Conservation (phyloP, 139 green algal genomes). For the Haematococcus lacustris region DNA sequence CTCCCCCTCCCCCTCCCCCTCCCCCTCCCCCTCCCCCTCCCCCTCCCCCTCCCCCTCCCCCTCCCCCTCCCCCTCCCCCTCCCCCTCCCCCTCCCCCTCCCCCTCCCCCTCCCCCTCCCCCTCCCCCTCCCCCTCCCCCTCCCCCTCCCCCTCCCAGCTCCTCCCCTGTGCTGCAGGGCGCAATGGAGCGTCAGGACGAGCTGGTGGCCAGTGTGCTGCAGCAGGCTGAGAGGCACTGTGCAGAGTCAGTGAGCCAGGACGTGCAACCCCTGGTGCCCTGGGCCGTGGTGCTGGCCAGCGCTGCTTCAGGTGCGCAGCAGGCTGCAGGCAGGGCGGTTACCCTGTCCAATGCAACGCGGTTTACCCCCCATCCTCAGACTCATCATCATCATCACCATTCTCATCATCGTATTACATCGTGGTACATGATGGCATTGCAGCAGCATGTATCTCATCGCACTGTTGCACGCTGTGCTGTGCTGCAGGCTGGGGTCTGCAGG, state of each 20-base stretch:
- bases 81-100: background rate
- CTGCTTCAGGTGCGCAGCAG: conserved; percentile 18
- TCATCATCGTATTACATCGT: no score
- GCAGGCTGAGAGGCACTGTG: conserved; percentile 12
- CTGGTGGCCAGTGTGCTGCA: conserved; percentile 19
- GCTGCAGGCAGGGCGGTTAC: no score
- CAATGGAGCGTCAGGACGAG: background rate
- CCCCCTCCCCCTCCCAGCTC: no score
- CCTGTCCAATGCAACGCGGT: background rate
- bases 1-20: no score
- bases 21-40: no score
- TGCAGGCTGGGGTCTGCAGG: no score
- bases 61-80: background rate
- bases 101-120: background rate
- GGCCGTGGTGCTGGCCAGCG: conserved; percentile 27
- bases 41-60: background rate
- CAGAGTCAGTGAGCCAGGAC: conserved; percentile 11
- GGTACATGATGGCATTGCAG: no score
- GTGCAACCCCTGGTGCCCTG: conserved; percentile 11
- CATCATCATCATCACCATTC: background rate
- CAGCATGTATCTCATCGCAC: no score
- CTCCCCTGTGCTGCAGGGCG: no score
- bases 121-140: no score
- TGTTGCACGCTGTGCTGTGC: no score
- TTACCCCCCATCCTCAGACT: background rate